Evolutionary conservation across 148 eudicot genomes (phyloP), one percentile per base, ranked within the genome.

Genomic region (Fagopyrum tataricum): DNA sequence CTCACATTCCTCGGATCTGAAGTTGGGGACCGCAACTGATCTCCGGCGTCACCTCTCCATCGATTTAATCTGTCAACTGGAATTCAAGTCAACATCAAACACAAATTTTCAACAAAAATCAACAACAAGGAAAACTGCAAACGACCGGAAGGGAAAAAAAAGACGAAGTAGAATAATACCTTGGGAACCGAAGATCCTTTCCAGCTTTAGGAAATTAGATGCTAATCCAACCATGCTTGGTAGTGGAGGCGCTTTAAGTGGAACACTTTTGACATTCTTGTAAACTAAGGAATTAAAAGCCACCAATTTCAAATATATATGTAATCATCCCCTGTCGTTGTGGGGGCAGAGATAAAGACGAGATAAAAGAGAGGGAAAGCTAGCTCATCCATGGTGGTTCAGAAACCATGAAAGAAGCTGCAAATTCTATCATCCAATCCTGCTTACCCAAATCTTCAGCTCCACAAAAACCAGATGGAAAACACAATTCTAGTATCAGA

Each of bases 361-460:
- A n/a, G 56, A n/a, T n/a, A 51, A 12, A 51, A 51, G 56, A 31
- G 37, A 31, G 37, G 37, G 37, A 31, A 31, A 31, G 37, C 37
- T 31, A 31, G 37, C 37, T 31, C 37, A 31, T 31, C 37, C 37
- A 31, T 31, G 37, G 37, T 31, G 37, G 37, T 18, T 46, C 72
- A 70, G 51, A n/a, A 70, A 70, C 51, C 72, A 70, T 70, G 15
- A 46, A 39, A 64, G 69, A 46, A 46, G 49, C 72, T n/a, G 72
- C 72, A 12, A 42, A 44, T 10, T 70, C 21, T 70, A 18, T 4
- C 18, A 49, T 70, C 18, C 72, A 70, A n/a, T 1, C 37, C 14
- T 70, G 72, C 52, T 43, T 70, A 17, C 72, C 72, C 43, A 43
- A 70, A 20, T n/a, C 72, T 20, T 70, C 52, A 4, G 51, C 21